These are phyloP conservation scores for Solanum microdontum DNA, from an alignment of 257 asterid genomes.

Conservation along the genomic window DNA sequence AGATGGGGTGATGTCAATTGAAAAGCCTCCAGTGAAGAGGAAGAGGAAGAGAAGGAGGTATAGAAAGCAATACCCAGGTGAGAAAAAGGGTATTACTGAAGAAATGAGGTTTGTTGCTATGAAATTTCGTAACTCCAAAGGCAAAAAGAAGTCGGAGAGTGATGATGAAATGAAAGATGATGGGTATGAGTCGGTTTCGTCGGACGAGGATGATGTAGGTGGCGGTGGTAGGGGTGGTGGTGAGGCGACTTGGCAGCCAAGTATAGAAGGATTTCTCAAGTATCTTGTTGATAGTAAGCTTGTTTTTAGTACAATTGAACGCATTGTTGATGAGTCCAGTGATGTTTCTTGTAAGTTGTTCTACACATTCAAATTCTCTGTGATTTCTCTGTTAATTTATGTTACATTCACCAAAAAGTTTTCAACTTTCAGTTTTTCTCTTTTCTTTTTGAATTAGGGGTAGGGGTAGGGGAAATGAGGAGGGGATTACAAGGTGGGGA, in stretches of 20 bases:
- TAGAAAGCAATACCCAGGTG: conserved; percentile 82
- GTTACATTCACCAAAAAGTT: background rate
- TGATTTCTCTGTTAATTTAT: background rate
- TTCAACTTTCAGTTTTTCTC: background rate
- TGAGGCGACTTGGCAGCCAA: conserved; percentile 63
- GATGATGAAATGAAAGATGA: conserved; percentile 2
- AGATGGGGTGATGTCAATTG: background rate
- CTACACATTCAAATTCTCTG: background rate
- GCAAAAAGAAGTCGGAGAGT: background rate
- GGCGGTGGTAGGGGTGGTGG: background rate
- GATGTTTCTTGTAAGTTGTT: conserved; percentile 77
- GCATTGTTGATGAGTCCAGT: conserved; percentile 77
- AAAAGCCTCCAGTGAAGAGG: conserved; percentile 24
- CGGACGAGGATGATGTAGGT: conserved; percentile 1
- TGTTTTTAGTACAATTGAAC: conserved; percentile 74
- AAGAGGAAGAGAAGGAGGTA: conserved; percentile 45
- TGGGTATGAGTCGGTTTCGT: conserved; percentile 5
- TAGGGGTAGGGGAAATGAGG: background rate
- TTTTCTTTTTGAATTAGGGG: background rate
- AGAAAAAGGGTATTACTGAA: conserved; percentile 67
- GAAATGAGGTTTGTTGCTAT: conserved; percentile 92
- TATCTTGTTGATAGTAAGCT: conserved; percentile 75
- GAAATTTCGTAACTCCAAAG: conserved; percentile 50
- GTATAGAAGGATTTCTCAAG: conserved; percentile 62
- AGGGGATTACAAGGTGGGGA: background rate